Evolutionary conservation across 2,329 filamentous ascomycete species (phyloP).

Genomic region (Xylariaceae sp.): DNA sequence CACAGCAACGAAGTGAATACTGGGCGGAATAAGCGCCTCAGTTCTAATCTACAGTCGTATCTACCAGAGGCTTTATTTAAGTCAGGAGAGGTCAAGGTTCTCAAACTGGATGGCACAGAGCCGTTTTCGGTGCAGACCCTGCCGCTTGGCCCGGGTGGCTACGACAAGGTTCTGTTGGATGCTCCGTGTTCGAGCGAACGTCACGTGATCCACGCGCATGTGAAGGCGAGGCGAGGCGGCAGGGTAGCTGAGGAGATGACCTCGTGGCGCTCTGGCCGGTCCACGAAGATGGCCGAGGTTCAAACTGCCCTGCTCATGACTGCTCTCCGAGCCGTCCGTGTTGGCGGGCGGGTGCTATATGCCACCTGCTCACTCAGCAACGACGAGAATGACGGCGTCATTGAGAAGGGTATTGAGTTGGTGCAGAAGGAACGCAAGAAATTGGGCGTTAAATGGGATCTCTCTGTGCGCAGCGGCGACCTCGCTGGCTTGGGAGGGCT

Average conservation of each 20-base stretch:
- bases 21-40: constrained; percentile 33
- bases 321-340: constrained; percentile 33
- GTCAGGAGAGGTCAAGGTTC: constrained; percentile 23
- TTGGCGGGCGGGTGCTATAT: constrained; percentile 38
- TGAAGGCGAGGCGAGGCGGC: constrained; percentile 31
- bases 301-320: constrained; percentile 36
- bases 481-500: constrained; percentile 18
- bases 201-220: constrained; percentile 37
- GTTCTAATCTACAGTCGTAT: constrained; percentile 27
- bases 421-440: constrained; percentile 38
- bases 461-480: constrained; percentile 30
- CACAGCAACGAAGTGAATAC: constrained; percentile 37
- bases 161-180: constrained; percentile 40
- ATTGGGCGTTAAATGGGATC: constrained; percentile 30
- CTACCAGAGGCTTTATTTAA: constrained; percentile 25
- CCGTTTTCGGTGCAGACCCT: constrained; percentile 27
- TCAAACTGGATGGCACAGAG: constrained; percentile 29
- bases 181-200: constrained; percentile 40
- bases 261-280: constrained; percentile 35
- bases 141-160: constrained; percentile 32
- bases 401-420: constrained; percentile 34
- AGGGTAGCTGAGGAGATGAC: constrained; percentile 35
- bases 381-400: constrained; percentile 40
- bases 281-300: constrained; percentile 35
- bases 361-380: constrained; percentile 39